Evolutionary conservation across 2,329 filamentous ascomycete species (phyloP).

Genomic region (Calonectria montana): DNA sequence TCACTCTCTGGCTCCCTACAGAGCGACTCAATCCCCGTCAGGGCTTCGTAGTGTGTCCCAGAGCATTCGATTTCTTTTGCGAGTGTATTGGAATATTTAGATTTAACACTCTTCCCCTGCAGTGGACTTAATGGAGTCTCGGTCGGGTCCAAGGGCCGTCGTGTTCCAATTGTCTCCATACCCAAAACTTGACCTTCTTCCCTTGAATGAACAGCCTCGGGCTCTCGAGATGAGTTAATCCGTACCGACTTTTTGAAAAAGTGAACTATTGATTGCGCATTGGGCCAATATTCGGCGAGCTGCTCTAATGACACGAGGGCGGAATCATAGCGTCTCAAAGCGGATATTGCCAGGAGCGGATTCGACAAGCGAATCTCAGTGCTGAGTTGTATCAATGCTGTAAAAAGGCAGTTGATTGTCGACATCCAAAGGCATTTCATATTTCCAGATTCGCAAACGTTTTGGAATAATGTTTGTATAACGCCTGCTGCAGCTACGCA

Average conservation of each 20-base stretch:
- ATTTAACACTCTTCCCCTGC: too few relatives aligned
- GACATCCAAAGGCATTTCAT: slow-evolving; percentile 1
- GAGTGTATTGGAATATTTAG: too few relatives aligned
- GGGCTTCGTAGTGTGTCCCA: not conserved
- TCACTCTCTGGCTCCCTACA: not conserved
- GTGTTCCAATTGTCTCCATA: too few relatives aligned
- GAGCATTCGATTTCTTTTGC: not conserved
- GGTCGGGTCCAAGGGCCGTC: too few relatives aligned
- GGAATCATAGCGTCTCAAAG: not conserved
- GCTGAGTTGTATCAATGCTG: not conserved
- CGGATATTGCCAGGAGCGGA: not conserved
- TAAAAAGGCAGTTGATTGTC: not conserved
- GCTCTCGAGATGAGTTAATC: not conserved
- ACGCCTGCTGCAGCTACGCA: not conserved
- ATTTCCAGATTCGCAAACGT: not conserved
- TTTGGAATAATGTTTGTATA: not conserved
- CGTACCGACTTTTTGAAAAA: not conserved
- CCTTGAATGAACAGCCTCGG: not conserved
- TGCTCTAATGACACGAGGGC: not conserved
- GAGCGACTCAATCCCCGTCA: not conserved
- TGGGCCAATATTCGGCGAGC: not conserved
- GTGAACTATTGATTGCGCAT: not conserved
- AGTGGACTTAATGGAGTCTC: too few relatives aligned
- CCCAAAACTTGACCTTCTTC: not conserved
- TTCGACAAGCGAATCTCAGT: not conserved